Conservation (phyloP, 306 rosid genomes). For the Arachis hypogaea region DNA sequence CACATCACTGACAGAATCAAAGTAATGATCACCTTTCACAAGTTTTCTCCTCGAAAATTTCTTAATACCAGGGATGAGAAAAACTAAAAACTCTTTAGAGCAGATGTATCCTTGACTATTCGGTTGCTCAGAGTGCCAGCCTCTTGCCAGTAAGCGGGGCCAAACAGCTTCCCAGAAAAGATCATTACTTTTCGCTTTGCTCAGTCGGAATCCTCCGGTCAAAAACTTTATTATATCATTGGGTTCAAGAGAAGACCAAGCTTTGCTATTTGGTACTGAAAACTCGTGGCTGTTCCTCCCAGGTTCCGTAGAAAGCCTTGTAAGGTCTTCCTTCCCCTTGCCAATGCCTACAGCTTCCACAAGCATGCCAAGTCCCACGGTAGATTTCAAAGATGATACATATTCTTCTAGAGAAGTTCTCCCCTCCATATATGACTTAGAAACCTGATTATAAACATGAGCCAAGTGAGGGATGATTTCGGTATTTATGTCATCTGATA, state of each 20-base stretch:
- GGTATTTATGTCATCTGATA: background rate
- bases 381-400: conserved; percentile 62
- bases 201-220: conserved; percentile 69
- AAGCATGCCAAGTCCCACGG: conserved; percentile 59
- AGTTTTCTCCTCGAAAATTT: conserved; percentile 73
- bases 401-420: conserved; percentile 67
- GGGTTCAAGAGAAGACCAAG: conserved; percentile 66
- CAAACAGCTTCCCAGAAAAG: conserved; percentile 94
- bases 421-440: conserved; percentile 65
- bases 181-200: conserved; percentile 72
- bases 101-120: conserved; percentile 57
- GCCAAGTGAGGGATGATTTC: conserved; percentile 28
- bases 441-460: conserved; percentile 52
- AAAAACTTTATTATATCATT: conserved; percentile 60
- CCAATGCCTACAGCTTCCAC: conserved; percentile 79
- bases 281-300: conserved; percentile 47
- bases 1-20: conserved; percentile 77
- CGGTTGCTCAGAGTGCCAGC: conserved; percentile 85
- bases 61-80: conserved; percentile 73
- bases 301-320: conserved; percentile 56
- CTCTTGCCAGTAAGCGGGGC: conserved; percentile 86
- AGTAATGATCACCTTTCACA: conserved; percentile 76
- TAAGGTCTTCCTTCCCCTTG: conserved; percentile 75
- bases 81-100: conserved; percentile 57
- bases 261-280: conserved; percentile 51